A percentile compares a stretch with the other conserved stretches of the same genome.
phyloP scores from a whole-genome alignment of 495 filamentous ascomycete species.

The Annulohypoxylon moriforme region DNA sequence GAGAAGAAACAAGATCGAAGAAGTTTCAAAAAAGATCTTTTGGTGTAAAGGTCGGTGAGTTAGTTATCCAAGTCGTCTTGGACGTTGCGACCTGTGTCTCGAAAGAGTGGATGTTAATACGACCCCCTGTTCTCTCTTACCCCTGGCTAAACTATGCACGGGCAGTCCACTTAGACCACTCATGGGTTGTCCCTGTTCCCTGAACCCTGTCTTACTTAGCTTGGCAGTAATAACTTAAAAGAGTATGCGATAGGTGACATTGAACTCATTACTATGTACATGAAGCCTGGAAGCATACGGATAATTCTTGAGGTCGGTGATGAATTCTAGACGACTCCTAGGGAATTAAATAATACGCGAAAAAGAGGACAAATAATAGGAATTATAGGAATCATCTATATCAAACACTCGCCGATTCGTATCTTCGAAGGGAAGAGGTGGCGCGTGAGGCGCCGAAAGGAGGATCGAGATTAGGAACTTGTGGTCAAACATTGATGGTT shows the following conservation, averaged over 20 bases:
- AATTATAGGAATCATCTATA: background rate
- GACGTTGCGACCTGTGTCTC: slow-evolving; percentile 62
- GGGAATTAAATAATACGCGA: slow-evolving; percentile 24
- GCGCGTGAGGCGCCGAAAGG: slow-evolving; percentile 19
- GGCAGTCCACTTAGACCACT: slow-evolving; percentile 22
- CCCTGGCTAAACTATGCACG: slow-evolving; percentile 48
- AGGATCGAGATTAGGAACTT: slow-evolving; percentile 38
- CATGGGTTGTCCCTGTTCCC: slow-evolving; percentile 34
- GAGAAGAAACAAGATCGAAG: slow-evolving; percentile 45
- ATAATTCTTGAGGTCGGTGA: background rate
- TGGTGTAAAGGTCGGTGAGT: slow-evolving; percentile 47
- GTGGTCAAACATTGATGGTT: slow-evolving; percentile 34
- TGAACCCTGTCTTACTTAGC: slow-evolving; percentile 29
- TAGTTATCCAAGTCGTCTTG: slow-evolving; percentile 38
- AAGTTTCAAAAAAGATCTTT: slow-evolving; percentile 39
- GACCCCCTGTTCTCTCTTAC: slow-evolving; percentile 43
- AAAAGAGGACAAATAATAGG: background rate
- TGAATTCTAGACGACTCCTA: slow-evolving; percentile 9
- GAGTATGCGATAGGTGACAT: slow-evolving; percentile 17
- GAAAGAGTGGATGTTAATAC: slow-evolving; percentile 47
- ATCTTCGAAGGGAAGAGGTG: slow-evolving; percentile 4
- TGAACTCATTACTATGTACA: slow-evolving; percentile 3
- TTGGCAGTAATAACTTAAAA: slow-evolving; percentile 43
- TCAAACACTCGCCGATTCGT: slow-evolving; percentile 7
- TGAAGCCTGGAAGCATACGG: slow-evolving; percentile 1